Conservation (phyloP, 805 yeast genomes). For the Lachancea lanzarotensis region DNA sequence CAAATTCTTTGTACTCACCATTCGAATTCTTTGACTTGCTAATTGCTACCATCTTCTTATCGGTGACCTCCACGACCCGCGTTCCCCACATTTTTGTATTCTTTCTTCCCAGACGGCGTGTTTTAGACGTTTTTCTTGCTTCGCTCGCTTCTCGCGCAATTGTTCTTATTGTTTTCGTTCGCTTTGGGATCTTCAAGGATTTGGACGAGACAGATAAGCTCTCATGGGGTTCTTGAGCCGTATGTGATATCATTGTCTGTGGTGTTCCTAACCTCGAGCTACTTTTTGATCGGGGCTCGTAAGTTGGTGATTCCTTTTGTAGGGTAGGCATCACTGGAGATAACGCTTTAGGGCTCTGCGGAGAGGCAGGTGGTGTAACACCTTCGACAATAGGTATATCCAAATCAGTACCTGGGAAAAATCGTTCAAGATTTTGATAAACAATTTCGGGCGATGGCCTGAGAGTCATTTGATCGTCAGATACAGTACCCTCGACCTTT, state of each 20-base stretch:
- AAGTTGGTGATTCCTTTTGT: background rate
- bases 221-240: constrained; percentile 12
- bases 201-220: constrained; percentile 3
- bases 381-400: constrained; percentile 87
- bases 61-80: constrained; percentile 81
- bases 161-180: constrained; percentile 87
- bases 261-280: constrained; percentile 24
- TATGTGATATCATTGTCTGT: constrained; percentile 25
- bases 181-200: constrained; percentile 33
- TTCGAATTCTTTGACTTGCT: constrained; percentile 57
- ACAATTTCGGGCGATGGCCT: constrained; percentile 95
- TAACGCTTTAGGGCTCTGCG: constrained; percentile 16
- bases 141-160: constrained; percentile 88
- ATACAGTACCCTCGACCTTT: background rate
- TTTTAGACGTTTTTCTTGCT: constrained; percentile 39
- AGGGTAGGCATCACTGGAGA: background rate
- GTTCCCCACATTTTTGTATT: constrained; percentile 99
- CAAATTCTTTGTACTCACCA: constrained; percentile 77
- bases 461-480: constrained; percentile 50
- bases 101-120: constrained; percentile 47
- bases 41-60: constrained; percentile 59
- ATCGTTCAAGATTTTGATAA: constrained; percentile 83
- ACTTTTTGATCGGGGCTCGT: constrained; percentile 19
- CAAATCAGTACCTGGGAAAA: constrained; percentile 86
- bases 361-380: constrained; percentile 52